Evolutionary conservation across 352 stramenopile genomes (phyloP), one percentile per base, ranked within the genome.

Genomic region (Phytophthora podocarpi): DNA sequence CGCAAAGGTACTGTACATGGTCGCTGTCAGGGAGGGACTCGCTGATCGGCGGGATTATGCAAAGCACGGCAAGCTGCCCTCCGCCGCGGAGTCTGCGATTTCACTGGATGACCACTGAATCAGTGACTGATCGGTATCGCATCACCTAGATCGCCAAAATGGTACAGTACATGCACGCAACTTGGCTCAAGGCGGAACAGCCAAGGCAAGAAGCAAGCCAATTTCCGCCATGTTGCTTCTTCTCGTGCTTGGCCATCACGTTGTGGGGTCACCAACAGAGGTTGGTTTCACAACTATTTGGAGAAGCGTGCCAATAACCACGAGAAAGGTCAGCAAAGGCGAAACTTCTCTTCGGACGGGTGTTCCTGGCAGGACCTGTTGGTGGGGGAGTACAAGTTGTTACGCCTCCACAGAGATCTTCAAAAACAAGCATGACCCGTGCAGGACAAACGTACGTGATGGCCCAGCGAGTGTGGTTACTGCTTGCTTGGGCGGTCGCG

Each of bases 261-360:
- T n/a, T n/a, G n/a, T n/a, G n/a, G n/a, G n/a, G n/a, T n/a, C n/a
- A n/a, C n/a, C n/a, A n/a, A n/a, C n/a, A n/a, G n/a, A n/a, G n/a
- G n/a, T n/a, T 60, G 23, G 53, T 54, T 62, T 55, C 36, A 6
- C n/a, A n/a, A n/a, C 42, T 51, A 57, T 45, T 49, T 54, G 32
- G 53, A 26, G 27, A 43, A 13, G 28, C 34, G 26, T 13, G 41
- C 27, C 20, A 34, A 58, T 35, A 51, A 50, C 55, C 1, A 32
- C 40, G 32, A 67, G 41, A 61, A 67, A 66, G 48, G 58, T 66
- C 21, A 6, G 34, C 31, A 24, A 26, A 24, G 20, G 21, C 13
- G 39, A 67, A 67, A 61, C 49, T 32, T 50, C 40, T 36, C 26
- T 21, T 20, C 15, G 13, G n/a, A n/a, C n/a, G n/a, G n/a, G n/a